Evolutionary conservation across 306 rosid species (phyloP), one percentile per base, ranked within the genome.

Genomic region (Fragaria iinumae): DNA sequence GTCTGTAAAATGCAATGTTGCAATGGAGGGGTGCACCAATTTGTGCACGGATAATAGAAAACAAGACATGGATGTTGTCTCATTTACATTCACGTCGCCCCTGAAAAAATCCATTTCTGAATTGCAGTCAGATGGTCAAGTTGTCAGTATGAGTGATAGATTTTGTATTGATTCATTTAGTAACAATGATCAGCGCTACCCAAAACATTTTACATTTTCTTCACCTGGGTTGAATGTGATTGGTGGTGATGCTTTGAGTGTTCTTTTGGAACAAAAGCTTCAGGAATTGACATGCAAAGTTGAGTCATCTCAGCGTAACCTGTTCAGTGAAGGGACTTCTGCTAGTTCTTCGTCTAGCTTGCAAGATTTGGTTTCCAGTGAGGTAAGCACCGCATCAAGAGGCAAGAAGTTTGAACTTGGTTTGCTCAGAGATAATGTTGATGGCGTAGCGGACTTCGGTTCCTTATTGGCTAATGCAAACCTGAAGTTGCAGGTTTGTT

Each of bases 61-160:
- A 62, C 90, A 84, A 49, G 84, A 88, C 78, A 84, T 79, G 79
- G 97, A 85, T 78, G 88, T 92, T 43, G 81, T 95, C 81, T 95
- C 99, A 13, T 95, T 92, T 82, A 92, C 97, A 8, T 95, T 95
- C 86, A 95, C 86, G 8, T 89, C 92, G 70, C 97, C 99, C 43
- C 59, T 92, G 84, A 92, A 88, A 83, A 92, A 77, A 76, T 83
- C 79, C 69, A 56, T 70, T 45, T 56, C 79, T 18, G 88, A 87
- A 48, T 75, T 87, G 73, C 88, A 63, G 71, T 72, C 81, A 18
- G 80, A 83, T 27, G 76, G 79, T 25, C 84, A 80, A 80, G 76
- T 53, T 69, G 83, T 59, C 77, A 82, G 69, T 83, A 69, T 76
- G 55, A 76, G 77, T 23, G 82, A 76, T 73, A 83, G 77, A 78